These are phyloP conservation scores for Plectranthus barbatus DNA, from an alignment of 257 asterid genomes.

Conservation along the genomic window DNA sequence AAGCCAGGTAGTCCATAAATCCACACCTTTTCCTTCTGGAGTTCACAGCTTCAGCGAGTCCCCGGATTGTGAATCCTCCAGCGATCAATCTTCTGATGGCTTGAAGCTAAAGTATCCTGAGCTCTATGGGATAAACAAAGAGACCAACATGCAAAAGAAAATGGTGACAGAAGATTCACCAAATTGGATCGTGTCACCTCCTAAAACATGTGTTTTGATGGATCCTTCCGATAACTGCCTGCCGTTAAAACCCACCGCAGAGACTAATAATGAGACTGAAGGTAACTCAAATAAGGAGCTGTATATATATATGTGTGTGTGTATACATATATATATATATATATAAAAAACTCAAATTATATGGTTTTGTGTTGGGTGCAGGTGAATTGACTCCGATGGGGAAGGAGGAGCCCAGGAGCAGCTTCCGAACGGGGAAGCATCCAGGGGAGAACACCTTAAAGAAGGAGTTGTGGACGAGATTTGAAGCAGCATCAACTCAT, in stretches of 20 bases:
- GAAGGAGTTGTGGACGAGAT: constrained; percentile 79
- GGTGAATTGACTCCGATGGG: constrained; percentile 62
- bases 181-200: constrained; percentile 70
- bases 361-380: no score
- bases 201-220: constrained; percentile 77
- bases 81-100: constrained; percentile 32
- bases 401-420: constrained; percentile 42
- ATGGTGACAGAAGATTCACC: constrained; percentile 55
- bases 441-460: constrained; percentile 98
- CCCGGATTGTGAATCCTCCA: constrained; percentile 54
- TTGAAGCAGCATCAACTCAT: constrained; percentile 71
- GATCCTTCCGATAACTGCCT: constrained; percentile 45
- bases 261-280: constrained; percentile 6
- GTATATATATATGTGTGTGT: no score
- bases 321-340: no score
- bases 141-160: constrained; percentile 30
- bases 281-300: constrained; percentile 17
- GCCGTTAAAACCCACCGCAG: constrained; percentile 10
- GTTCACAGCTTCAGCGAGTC: constrained; percentile 27
- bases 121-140: constrained; percentile 45
- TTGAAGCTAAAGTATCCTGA: constrained; percentile 51
- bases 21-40: constrained; percentile 54
- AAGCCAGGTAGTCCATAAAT: constrained; percentile 25
- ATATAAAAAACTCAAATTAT: no score
- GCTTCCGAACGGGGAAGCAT: constrained; percentile 41